These are phyloP conservation scores for Cryptosporidium sp. DNA, from an alignment of 169 alveolate genomes.

Conservation along the genomic window DNA sequence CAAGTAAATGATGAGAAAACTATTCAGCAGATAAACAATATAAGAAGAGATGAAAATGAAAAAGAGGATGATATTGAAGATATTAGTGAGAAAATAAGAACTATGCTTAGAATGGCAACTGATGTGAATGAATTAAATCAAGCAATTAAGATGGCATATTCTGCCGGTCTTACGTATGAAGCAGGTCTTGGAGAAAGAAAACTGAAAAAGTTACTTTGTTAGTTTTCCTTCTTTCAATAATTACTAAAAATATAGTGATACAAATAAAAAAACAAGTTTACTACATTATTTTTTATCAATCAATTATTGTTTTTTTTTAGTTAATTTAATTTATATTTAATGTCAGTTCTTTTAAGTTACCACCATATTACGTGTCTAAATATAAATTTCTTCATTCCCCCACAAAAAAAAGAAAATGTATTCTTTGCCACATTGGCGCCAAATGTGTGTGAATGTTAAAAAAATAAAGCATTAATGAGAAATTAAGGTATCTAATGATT, in stretches of 20 bases:
- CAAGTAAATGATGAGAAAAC: neutral
- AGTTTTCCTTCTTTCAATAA: neutral
- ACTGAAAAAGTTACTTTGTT: slow-evolving; percentile 45
- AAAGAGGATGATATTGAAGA: slow-evolving; percentile 39
- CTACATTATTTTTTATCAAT: too few species aligned
- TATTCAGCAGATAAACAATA: neutral
- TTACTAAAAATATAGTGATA: too few species aligned
- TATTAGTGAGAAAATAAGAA: slow-evolving; percentile 27
- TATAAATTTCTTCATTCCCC: neutral
- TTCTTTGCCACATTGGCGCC: neutral
- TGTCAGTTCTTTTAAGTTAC: too few species aligned
- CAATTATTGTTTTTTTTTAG: too few species aligned
- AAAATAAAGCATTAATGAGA: too few species aligned
- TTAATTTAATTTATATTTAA: too few species aligned
- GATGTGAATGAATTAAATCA: slow-evolving; percentile 41
- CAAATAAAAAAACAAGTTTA: too few species aligned
- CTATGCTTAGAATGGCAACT: slow-evolving; percentile 38
- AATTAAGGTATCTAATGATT: too few species aligned
- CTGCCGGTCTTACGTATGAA: slow-evolving; percentile 62
- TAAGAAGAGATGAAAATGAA: neutral
- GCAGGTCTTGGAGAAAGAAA: slow-evolving; percentile 68
- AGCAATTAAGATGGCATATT: slow-evolving; percentile 69
- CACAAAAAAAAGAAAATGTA: neutral
- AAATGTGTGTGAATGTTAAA: neutral
- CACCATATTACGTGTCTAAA: neutral